Evolutionary conservation across 495 filamentous ascomycete species (phyloP), one percentile per base, ranked within the genome.

Genomic region (Cenococcum geophilum): DNA sequence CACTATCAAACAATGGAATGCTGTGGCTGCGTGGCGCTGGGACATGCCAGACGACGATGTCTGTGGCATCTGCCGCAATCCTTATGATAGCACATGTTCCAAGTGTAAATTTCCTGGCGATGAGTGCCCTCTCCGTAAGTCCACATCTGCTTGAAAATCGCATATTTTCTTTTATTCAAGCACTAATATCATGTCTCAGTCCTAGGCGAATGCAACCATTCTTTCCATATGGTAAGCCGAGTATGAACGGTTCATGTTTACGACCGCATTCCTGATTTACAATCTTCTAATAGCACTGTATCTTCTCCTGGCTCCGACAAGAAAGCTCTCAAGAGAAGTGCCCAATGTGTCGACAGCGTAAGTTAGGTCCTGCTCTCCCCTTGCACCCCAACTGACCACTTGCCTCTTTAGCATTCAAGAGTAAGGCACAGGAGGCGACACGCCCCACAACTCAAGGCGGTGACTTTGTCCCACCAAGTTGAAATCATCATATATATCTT

Each of bases 81-180:
- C 96, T 71, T 99, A 97, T 73, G 93, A 99, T 70, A 91, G 91
- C 23, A 97, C 93, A 11, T 99, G 93, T 76, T 91, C 92, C 22
- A 92, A 91, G 56, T 99, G 93, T 85, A 95, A 95, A 80, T 97
- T 89, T 71, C 93, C 93, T 18, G 93, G 93, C 23, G 93, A 99
- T 69, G 92, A 97, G 68, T 99, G 93, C 76, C 84, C 87, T 23
- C 78, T 99, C 51, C 75, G 93, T 97, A 77, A 74, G 89, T 78
- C 25, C 6, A 32, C 3, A 3, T 32, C 27, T 3, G 2, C 27
- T 32, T 32, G 27, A 6, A 32, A 3, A 32, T 6, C 6, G 27
- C 6, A 32, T 32, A 32, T 6, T 32, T 32, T 6, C 27, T 3
- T 32, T 32, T 32, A 3, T 6, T 32, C 27, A 32, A 2, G 27